A percentile compares a stretch with the other conserved stretches of the same genome.
These are phyloP conservation scores for Rhizomucor pusillus DNA, from an alignment of 371 early-diverging fungal species.

Conservation along the genomic window DNA sequence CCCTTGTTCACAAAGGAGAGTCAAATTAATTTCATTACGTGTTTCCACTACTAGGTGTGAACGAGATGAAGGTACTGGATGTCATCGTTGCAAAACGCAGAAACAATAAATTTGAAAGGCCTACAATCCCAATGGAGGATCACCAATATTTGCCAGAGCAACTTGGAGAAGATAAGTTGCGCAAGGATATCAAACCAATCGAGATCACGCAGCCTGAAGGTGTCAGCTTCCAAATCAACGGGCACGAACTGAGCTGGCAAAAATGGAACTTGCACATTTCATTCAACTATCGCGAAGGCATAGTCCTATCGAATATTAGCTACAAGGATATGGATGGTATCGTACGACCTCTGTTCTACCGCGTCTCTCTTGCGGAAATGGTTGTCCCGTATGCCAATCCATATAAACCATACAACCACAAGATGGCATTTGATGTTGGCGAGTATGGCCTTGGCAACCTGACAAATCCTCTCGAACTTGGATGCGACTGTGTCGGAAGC, in stretches of 20 bases:
- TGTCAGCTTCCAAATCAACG: slow-evolving; percentile 46
- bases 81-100: slow-evolving; percentile 32
- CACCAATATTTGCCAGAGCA: slow-evolving; percentile 46
- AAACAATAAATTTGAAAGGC: slow-evolving; percentile 37
- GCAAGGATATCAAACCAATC: slow-evolving; percentile 47
- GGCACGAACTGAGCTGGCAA: slow-evolving; percentile 46
- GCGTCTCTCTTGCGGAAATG: slow-evolving; percentile 47
- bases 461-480: slow-evolving; percentile 40
- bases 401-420: slow-evolving; percentile 31
- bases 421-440: slow-evolving; percentile 54
- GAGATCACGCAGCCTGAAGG: slow-evolving; percentile 46
- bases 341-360: slow-evolving; percentile 36
- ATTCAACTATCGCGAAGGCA: slow-evolving; percentile 51
- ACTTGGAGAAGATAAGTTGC: slow-evolving; percentile 32
- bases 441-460: slow-evolving; percentile 47
- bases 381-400: slow-evolving; percentile 55
- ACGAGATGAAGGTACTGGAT: slow-evolving; percentile 30
- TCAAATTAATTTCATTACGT: neutral
- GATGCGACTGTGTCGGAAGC: slow-evolving; percentile 51
- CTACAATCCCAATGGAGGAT: slow-evolving; percentile 30
- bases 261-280: slow-evolving; percentile 49
- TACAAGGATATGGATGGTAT: slow-evolving; percentile 42
- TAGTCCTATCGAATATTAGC: slow-evolving; percentile 42
- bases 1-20: neutral
- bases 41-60: slow-evolving; percentile 20